Evolutionary conservation across 331 rosid genomes (phyloP), one percentile per base, ranked within the genome.

Genomic region (Rosa hybrid): DNA sequence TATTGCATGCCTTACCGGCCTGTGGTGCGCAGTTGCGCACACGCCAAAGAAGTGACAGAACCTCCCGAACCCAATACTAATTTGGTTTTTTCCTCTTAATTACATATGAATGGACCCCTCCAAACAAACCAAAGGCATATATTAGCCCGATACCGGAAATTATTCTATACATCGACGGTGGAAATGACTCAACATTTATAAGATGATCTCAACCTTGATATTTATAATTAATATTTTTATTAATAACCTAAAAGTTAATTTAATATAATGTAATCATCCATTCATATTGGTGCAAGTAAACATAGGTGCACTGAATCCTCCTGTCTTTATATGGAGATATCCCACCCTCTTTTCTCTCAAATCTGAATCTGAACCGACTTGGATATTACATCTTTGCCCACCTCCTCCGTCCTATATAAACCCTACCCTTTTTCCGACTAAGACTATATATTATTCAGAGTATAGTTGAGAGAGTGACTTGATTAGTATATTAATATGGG

Each of bases 21-120:
- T 57, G 23, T 57, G 71, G 59, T 70, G 68, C 62, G 69, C 82
- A 70, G 71, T 48, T 70, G 68, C 62, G 69, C 82, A 70, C 77
- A 70, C 77, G 62, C 48, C 62, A 2, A 12, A 64, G 73, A 77
- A 49, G 64, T 77, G 51, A 77, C 64, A 77, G 63, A 30, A 30
- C 8, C 2, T 20, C 18, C 23, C 20, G 6, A 42, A 56, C 63
- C 13, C 21, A 16, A 23, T 68, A 68, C 83, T 20, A 57, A 54
- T 68, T 74, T 63, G 9, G 17, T 44, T 34, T 21, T 21, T 7
- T 8, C 67, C 34, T 2, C 39, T 10, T 12, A 8, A 2, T 8
- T 30, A 54, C 25, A 8, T 23, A 0, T 44, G 1, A 25, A 54
- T 44, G 83, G 77, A 39, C 83, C 74, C 49, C n/a, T 12, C 45